These are phyloP conservation scores for Pyrus pyrifolia DNA, from an alignment of 306 rosid species.

Conservation along the genomic window DNA sequence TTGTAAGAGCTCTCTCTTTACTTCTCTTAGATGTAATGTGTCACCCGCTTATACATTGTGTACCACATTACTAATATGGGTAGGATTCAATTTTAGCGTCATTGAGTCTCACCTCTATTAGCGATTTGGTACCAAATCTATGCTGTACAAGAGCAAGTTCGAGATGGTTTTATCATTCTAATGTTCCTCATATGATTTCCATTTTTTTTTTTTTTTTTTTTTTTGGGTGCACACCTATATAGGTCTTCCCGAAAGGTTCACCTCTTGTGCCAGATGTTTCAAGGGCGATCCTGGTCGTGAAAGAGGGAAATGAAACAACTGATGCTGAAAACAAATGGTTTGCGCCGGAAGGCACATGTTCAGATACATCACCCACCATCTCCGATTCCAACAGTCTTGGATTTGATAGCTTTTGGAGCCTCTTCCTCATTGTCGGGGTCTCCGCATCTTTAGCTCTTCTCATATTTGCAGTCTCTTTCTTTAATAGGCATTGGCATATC, in stretches of 20 bases:
- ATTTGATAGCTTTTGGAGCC: constrained; percentile 61
- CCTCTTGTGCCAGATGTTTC: constrained; percentile 54
- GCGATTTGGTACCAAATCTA: no score
- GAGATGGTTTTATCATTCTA: no score
- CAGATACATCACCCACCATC: constrained; percentile 16
- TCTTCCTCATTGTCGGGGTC: constrained; percentile 44
- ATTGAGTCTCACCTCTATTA: background rate
- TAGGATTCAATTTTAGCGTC: no score
- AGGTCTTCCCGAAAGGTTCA: constrained; percentile 43
- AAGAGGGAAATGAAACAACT: constrained; percentile 49
- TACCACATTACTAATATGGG: background rate
- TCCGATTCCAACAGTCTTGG: constrained; percentile 41
- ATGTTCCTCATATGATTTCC: no score
- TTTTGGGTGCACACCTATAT: background rate
- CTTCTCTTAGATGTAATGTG: no score
- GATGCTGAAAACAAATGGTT: constrained; percentile 52
- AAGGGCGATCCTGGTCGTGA: constrained; percentile 49
- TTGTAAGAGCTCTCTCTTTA: constrained; percentile 21
- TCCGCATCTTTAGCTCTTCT: constrained; percentile 30
- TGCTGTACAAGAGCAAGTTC: no score
- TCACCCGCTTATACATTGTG: no score
- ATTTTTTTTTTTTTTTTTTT: no score
- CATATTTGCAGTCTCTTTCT: constrained; percentile 24
- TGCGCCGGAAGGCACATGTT: constrained; percentile 6
- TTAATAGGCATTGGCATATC: constrained; percentile 25